Conservation (phyloP, 805 yeast species). For the Nematodospora valgi region DNA sequence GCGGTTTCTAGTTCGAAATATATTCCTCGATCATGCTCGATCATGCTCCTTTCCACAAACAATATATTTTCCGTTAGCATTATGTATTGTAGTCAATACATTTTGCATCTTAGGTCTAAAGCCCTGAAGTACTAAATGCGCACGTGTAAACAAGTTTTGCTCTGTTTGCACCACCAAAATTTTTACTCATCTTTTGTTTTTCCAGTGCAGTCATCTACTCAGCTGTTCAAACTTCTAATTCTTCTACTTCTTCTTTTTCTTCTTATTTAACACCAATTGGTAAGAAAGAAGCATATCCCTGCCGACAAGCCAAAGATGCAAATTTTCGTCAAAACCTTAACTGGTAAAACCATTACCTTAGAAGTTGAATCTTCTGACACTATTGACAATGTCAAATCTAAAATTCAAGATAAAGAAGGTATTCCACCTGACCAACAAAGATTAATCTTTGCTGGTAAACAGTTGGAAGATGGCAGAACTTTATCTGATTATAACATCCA, state of each 20-base stretch:
- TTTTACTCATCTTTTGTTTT: no score
- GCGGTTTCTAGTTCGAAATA: no score
- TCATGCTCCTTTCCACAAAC: no score
- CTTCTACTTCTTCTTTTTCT: background rate
- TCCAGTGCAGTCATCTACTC: no score
- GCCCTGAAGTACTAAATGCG: no score
- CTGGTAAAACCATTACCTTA: conserved; percentile 98
- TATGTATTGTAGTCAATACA: no score
- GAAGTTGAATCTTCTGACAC: conserved; percentile 99
- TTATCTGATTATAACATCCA: conserved; percentile 99
- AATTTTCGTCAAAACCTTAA: conserved; percentile 98
- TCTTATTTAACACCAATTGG: conserved; percentile 17
- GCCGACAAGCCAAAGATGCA: conserved; percentile 59
- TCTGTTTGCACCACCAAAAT: no score
- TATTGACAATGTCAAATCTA: conserved; percentile 97
- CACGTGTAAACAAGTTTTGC: no score
- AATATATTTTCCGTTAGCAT: no score
- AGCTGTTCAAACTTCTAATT: no score
- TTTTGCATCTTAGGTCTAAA: no score
- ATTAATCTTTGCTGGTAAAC: conserved; percentile 99
- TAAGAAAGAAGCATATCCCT: conserved; percentile 47
- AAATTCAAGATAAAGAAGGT: conserved; percentile 99
- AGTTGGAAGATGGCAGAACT: conserved; percentile 99
- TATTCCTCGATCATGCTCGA: no score
- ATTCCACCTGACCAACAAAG: conserved; percentile 99